Base-by-base conservation (phyloP, 441 rosid species). In the Populus hybrid region DNA sequence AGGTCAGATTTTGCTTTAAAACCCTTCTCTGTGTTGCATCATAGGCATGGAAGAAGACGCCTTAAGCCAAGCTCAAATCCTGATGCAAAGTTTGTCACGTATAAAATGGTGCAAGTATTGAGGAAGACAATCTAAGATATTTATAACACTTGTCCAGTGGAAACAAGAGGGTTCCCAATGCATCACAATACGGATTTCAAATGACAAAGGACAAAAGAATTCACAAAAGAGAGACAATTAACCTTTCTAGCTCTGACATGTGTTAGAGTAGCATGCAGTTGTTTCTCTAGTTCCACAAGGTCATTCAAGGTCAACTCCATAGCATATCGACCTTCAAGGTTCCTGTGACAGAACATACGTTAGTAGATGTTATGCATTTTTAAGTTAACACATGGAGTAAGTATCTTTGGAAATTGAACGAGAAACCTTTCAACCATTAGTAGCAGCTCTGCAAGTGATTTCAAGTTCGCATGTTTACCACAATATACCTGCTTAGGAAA, bases 171-270 rank as follows among this genome's bases (percentile, higher is more conserved):
- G 56, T 14, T 14, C 6, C 2, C 2, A 2, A 45, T 45, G 56
- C 20, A 45, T 45, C 29, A 28, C 36, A 35, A 28, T 28, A 35
- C 6, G 36, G 7, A 35, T 35, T 35, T 35, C 6, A 35, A 35
- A 35, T 7, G 6, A 35, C 36, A 0, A 35, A 35, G 36, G 36
- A 3, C 29, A 28, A 28, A 28, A 28, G 3, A 28, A 28, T 0
- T 28, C 29, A 35, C 20, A 72, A 35, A 68, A 23, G 35, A 31
- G 24, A 23, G 21, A 36, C 35, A 33, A 31, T 59, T 6, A 71
- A 87, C 90, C 93, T 89, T 88, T 78, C 81, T 74, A 61, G 81
- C 83, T 80, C 81, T 89, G 73, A 68, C 81, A 56, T 72, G 40
- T 33, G 80, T 61, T 63, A 89, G 77, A 18, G 83, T 83, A 40